Evolutionary conservation across 1,139 yeast species (phyloP).

Genomic region (Lodderomyces beijingensis): DNA sequence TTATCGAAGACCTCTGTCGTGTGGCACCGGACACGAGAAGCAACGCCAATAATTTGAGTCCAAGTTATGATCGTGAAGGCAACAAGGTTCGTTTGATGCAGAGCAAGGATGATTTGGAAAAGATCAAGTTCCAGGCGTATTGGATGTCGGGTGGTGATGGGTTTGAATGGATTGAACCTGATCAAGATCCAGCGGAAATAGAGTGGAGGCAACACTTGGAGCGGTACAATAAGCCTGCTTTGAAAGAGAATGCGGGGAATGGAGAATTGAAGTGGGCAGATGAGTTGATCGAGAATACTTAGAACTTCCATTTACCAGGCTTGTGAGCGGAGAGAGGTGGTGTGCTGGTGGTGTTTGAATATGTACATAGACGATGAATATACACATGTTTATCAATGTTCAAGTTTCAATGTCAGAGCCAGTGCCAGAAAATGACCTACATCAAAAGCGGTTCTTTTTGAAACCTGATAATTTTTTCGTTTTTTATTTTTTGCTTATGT

Average conservation of each 20-base stretch:
- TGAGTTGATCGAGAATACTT: conserved; percentile 27
- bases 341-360: too few species aligned
- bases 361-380: too few species aligned
- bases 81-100: conserved; percentile 37
- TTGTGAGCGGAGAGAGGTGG: too few species aligned
- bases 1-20: conserved; percentile 40
- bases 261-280: conserved; percentile 35
- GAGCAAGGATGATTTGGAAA: conserved; percentile 45
- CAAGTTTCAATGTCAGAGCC: too few species aligned
- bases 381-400: neutral
- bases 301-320: too few species aligned
- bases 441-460: neutral
- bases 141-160: conserved; percentile 78
- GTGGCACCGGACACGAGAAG: conserved; percentile 19
- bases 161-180: conserved; percentile 77
- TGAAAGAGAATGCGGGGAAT: conserved; percentile 14
- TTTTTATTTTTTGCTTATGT: neutral
- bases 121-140: conserved; percentile 62
- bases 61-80: conserved; percentile 37
- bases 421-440: too few species aligned
- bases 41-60: conserved; percentile 21
- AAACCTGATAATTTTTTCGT: neutral
- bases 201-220: conserved; percentile 46
- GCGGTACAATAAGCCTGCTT: conserved; percentile 18
- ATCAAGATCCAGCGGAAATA: conserved; percentile 71